Percentiles rank a stretch among this genome's conserved stretches.
These are phyloP conservation scores for Trichophyton rubrum DNA, from an alignment of 2,329 filamentous ascomycete species.

Conservation along the genomic window DNA sequence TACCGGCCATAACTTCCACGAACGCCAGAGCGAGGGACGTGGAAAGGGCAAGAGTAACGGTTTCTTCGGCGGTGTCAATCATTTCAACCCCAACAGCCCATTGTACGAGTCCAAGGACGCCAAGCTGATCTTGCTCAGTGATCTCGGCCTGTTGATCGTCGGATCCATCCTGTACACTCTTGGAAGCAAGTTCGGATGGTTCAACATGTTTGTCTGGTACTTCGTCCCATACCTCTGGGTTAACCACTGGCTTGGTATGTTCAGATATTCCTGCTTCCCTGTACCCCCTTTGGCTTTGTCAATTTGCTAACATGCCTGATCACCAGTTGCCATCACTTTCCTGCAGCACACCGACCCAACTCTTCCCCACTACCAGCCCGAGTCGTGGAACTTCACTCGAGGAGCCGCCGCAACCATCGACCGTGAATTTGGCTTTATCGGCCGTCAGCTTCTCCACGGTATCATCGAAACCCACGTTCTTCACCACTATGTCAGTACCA, in stretches of 20 bases:
- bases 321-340: slow-evolving; percentile 82
- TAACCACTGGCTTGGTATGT: slow-evolving; percentile 95
- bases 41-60: slow-evolving; percentile 89
- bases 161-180: slow-evolving; percentile 52
- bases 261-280: not conserved
- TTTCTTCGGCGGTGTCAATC: slow-evolving; percentile 69
- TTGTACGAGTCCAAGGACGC: slow-evolving; percentile 87
- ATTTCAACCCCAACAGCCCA: slow-evolving; percentile 80
- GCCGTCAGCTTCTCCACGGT: slow-evolving; percentile 78
- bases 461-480: slow-evolving; percentile 97
- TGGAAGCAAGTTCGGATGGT: slow-evolving; percentile 65
- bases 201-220: slow-evolving; percentile 90
- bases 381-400: slow-evolving; percentile 84
- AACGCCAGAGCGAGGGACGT: slow-evolving; percentile 81
- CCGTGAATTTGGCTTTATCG: slow-evolving; percentile 93
- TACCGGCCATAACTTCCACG: slow-evolving; percentile 91
- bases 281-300: not conserved
- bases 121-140: slow-evolving; percentile 72
- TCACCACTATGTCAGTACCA: slow-evolving; percentile 92
- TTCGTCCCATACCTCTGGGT: slow-evolving; percentile 92
- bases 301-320: not conserved
- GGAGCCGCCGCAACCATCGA: slow-evolving; percentile 93
- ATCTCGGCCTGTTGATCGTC: slow-evolving; percentile 62
- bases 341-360: slow-evolving; percentile 93
- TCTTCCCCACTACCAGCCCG: slow-evolving; percentile 78